Evolutionary conservation across 345 rosid species (phyloP), one percentile per base, ranked within the genome.

Genomic region (Salix viminalis): DNA sequence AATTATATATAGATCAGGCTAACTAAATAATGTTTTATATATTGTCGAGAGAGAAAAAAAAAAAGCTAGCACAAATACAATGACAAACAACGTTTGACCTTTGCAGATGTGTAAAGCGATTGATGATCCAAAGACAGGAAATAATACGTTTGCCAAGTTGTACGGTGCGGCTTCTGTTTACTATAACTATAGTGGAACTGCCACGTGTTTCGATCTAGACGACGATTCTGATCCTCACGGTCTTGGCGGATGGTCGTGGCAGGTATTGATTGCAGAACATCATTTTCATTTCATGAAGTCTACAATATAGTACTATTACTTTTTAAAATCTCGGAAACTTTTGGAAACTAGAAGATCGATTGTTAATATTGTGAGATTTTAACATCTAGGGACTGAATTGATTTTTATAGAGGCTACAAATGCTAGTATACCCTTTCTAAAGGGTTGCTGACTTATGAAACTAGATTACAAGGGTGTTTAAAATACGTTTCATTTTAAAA

Each of bases 41-140:
- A 32, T 32, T 32, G 34, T 32, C 34, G 34, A 32, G 34, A 32
- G 34, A 32, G 34, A 32, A 32, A 30, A 34, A 32, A 32, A 24
- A 24, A 4, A 34, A 34, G 1, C 37, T 34, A 34, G 5, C 37
- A 34, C 37, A 34, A 34, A 4, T 34, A 62, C 14, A 23, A 30
- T 64, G 37, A 65, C 42, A 24, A 23, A 23, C 12, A 1, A 19
- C 23, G 6, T 44, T 69, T 71, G 65, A 28, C 21, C 66, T 42
- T 32, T 39, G 39, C 79, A 90, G 94, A 90, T 90, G 94, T 90
- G 94, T 73, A 83, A 83, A 69, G 91, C 87, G 3, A 84, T 90
- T 7, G 91, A 90, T 39, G 88, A 90, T 80, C 83, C 87, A 2
- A 74, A 32, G 76, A 77, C 81, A 0, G 89, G 88, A 12, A 85